Percentiles rank a stretch among this genome's conserved stretches.
Evolutionary conservation across 352 stramenopile genomes (phyloP).

Genomic region (Pythium volutum): DNA sequence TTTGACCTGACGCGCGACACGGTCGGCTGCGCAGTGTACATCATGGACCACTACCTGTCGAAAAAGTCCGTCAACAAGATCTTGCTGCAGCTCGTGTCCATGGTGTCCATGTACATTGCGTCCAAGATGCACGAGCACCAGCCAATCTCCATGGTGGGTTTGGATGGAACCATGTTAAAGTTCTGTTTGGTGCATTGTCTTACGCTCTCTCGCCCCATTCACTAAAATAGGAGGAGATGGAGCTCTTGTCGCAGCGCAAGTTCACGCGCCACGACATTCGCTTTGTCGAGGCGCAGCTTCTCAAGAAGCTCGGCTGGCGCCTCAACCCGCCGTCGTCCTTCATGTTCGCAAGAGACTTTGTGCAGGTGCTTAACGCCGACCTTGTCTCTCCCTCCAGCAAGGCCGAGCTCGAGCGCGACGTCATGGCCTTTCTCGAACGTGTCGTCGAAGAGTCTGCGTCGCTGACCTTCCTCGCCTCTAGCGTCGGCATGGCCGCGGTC

Average conservation of each 20-base stretch:
- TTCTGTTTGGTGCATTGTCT: conserved; percentile 8
- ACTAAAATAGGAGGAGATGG: conserved; percentile 40
- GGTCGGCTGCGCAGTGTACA: conserved; percentile 39
- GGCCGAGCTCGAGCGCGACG: conserved; percentile 22
- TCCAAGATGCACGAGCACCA: conserved; percentile 57
- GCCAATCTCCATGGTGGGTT: conserved; percentile 42
- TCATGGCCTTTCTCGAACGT: conserved; percentile 33
- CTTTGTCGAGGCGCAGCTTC: conserved; percentile 32
- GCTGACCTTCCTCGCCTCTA: conserved; percentile 34
- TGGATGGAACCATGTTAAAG: background rate
- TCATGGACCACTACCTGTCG: conserved; percentile 50
- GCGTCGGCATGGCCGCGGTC: conserved; percentile 36
- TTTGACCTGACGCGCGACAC: conserved; percentile 48
- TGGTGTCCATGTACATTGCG: conserved; percentile 46
- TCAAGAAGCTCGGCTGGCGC: conserved; percentile 34
- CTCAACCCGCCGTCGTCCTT: conserved; percentile 37
- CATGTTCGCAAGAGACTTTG: conserved; percentile 43
- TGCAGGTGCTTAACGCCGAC: conserved; percentile 24
- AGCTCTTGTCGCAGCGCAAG: conserved; percentile 43
- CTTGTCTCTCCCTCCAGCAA: conserved; percentile 8
- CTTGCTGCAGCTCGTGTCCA: conserved; percentile 48
- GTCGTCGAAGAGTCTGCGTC: conserved; percentile 28
- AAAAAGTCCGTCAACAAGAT: conserved; percentile 46
- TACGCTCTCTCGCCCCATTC: conserved; percentile 1
- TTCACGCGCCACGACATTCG: conserved; percentile 42